phyloP scores from a whole-genome alignment of 768 basidiomycete species.

The Tricholoma furcatifolium region DNA sequence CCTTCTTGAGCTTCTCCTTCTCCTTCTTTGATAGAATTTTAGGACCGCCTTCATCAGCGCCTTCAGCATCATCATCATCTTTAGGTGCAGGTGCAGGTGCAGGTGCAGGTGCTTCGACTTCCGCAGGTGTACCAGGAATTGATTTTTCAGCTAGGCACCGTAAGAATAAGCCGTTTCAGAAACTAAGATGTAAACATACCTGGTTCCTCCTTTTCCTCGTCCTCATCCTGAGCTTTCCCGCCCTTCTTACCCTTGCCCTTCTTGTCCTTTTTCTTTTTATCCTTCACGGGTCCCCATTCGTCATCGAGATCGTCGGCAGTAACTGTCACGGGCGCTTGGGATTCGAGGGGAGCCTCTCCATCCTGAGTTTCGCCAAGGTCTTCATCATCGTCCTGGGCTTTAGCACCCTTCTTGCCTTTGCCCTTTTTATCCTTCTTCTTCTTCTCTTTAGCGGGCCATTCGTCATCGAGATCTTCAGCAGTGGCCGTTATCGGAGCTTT shows the following conservation, averaged over 20 bases:
- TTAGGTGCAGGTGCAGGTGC: conserved; percentile 24
- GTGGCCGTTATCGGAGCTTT: conserved; percentile 51
- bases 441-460: conserved; percentile 65
- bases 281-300: conserved; percentile 65
- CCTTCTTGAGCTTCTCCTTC: conserved; percentile 97
- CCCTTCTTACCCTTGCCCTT: conserved; percentile 54
- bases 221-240: conserved; percentile 35
- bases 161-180: conserved; percentile 5
- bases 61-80: conserved; percentile 47
- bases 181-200: conserved; percentile 7
- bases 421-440: conserved; percentile 62
- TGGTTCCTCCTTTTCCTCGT: conserved; percentile 33
- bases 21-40: conserved; percentile 90
- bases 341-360: conserved; percentile 24
- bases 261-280: conserved; percentile 63
- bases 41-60: conserved; percentile 54
- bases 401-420: conserved; percentile 57
- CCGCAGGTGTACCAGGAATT: conserved; percentile 19
- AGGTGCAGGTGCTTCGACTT: conserved; percentile 21
- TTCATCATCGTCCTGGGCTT: conserved; percentile 27
- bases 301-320: conserved; percentile 75
- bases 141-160: conserved; percentile 21
- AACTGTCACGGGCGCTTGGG: conserved; percentile 46
- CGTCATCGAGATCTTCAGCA: conserved; percentile 74
- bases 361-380: conserved; percentile 19